These are phyloP conservation scores for Groenewaldozyma tartarivorans DNA, from an alignment of 805 yeast species.

Conservation along the genomic window DNA sequence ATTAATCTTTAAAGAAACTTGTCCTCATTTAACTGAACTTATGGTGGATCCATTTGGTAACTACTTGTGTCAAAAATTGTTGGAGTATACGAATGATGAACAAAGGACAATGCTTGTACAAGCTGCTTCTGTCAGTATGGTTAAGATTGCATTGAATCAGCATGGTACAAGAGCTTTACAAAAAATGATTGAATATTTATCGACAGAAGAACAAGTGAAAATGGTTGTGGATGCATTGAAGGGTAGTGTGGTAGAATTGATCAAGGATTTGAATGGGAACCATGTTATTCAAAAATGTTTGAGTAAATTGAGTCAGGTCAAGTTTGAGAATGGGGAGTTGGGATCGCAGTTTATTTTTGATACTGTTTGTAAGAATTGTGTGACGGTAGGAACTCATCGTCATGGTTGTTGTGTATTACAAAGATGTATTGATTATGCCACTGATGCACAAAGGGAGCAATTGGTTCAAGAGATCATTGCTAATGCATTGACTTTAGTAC, in stretches of 20 bases:
- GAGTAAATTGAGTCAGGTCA: constrained; percentile 52
- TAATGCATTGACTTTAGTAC: constrained; percentile 57
- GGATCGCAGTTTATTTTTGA: constrained; percentile 84
- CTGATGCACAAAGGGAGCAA: constrained; percentile 53
- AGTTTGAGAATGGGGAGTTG: not conserved
- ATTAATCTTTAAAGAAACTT: constrained; percentile 72
- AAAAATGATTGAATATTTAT: constrained; percentile 75
- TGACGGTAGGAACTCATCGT: constrained; percentile 83
- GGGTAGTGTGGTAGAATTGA: constrained; percentile 66
- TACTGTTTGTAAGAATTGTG: constrained; percentile 64
- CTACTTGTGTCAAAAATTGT: constrained; percentile 80
- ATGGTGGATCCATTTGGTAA: constrained; percentile 94
- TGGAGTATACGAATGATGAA: constrained; percentile 61
- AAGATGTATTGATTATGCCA: constrained; percentile 88
- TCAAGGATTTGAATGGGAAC: constrained; percentile 89
- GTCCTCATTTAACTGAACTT: constrained; percentile 67
- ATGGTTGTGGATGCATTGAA: constrained; percentile 51
- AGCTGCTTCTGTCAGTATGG: constrained; percentile 64
- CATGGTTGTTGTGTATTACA: constrained; percentile 98
- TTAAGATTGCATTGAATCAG: constrained; percentile 77
- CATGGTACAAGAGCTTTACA: constrained; percentile 97
- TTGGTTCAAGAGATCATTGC: constrained; percentile 60
- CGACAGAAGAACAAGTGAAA: constrained; percentile 60
- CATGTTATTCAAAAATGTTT: constrained; percentile 93
- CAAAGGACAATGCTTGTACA: constrained; percentile 64